Percentiles rank a stretch among this genome's conserved stretches.
phyloP scores from a whole-genome alignment of 768 basidiomycete species.

The Symmetrospora coprosmae region DNA sequence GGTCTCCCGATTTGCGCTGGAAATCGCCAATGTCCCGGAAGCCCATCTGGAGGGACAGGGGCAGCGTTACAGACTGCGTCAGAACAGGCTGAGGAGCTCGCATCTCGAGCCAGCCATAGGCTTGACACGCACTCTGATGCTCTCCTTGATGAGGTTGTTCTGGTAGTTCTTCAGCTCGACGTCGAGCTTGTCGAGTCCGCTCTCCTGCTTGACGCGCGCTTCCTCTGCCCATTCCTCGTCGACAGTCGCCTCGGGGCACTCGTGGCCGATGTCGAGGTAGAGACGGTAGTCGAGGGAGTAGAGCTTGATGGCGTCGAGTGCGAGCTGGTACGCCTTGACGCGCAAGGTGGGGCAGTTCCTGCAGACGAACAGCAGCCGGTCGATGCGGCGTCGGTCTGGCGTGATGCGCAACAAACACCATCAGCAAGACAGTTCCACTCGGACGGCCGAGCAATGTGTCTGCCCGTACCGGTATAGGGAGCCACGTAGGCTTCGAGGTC shows the following conservation, averaged over 20 bases:
- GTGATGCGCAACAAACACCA: not conserved
- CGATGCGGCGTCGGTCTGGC: conserved; percentile 60
- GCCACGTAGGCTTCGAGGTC: conserved; percentile 69
- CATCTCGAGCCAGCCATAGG: not conserved
- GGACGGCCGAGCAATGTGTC: not conserved
- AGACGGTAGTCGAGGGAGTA: conserved; percentile 51
- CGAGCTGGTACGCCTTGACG: conserved; percentile 55
- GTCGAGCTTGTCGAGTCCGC: conserved; percentile 59
- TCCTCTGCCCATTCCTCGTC: conserved; percentile 60
- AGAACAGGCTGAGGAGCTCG: not conserved
- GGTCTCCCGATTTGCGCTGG: conserved; percentile 59
- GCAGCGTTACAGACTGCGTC: not conserved
- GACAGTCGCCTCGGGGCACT: conserved; percentile 42
- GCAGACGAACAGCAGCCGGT: conserved; percentile 58
- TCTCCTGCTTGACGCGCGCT: conserved; percentile 37
- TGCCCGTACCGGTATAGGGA: conserved; percentile 53
- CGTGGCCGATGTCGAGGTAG: conserved; percentile 32
- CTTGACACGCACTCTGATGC: conserved; percentile 59
- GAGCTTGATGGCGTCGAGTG: conserved; percentile 48
- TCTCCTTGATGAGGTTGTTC: conserved; percentile 97
- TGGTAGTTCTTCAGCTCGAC: conserved; percentile 87
- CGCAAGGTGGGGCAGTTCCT: conserved; percentile 54
- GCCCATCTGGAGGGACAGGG: conserved; percentile 62
- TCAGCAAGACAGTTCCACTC: not conserved
- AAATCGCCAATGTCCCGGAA: conserved; percentile 76